Evolutionary conservation across 306 rosid species (phyloP), one percentile per base, ranked within the genome.

Genomic region (Quillaja saponaria): DNA sequence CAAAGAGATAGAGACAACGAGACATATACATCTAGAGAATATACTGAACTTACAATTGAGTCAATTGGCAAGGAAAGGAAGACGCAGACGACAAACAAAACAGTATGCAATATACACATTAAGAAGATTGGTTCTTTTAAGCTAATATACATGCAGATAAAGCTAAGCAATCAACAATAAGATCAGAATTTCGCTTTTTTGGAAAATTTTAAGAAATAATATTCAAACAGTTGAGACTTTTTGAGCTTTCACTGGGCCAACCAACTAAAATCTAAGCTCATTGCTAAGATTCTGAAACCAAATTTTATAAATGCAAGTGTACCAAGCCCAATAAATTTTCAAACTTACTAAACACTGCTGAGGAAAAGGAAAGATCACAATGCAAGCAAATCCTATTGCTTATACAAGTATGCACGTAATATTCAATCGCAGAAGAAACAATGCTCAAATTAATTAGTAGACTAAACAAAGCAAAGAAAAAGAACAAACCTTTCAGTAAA

Each of bases 311-410:
- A 49, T 18, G 14, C 67, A 61, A 34, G 54, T 17, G 4, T 44
- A 21, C 11, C 63, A 57, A 28, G 41, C 34, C 10, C 34, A 9
- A 7, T 16, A 21, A 56, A 46, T 6, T 11, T 2, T 25, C n/a
- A n/a, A n/a, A 12, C 28, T 28, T 68, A 17, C 50, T 14, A 9
- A 63, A 71, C 25, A 61, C 54, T 51, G 33, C 61, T 41, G 63
- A 37, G 12, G 41, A 48, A 34, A 20, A 9, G 21, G 3, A 11
- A 21, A 33, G 9, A 1, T 15, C 46, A 31, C 7, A 35, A 48
- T 10, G 41, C 40, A 59, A 48, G 31, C 31, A 25, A 25, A 25
- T 25, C 42, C 54, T 64, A 74, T 80, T 73, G 65, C 60, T 59
- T 69, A 70, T 57, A 68, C 3, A 49, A 35, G 51, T 47, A 55